These are phyloP conservation scores for Irineochytrium annulatum DNA, from an alignment of 192 early-diverging fungal genomes.

Conservation along the genomic window DNA sequence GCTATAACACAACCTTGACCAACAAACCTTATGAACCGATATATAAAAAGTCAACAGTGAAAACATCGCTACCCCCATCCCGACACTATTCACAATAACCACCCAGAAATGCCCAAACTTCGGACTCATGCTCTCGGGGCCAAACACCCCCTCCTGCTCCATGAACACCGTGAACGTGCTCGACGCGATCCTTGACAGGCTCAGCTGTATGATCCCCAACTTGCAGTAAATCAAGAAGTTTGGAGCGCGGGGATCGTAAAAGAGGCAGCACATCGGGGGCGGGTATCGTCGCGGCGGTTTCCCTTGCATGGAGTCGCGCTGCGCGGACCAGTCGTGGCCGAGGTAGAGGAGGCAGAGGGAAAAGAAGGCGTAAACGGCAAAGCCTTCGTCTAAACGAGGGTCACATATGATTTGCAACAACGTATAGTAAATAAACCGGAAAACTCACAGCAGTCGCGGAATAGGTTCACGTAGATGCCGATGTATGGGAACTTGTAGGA, in stretches of 20 bases:
- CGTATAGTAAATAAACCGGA: neutral
- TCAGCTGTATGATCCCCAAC: conserved; percentile 45
- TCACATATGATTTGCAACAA: neutral
- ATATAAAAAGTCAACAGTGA: conserved; percentile 60
- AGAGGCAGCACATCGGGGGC: conserved; percentile 61
- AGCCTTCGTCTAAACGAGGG: conserved; percentile 37
- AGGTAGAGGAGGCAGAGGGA: conserved; percentile 62
- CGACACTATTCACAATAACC: conserved; percentile 56
- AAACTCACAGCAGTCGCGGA: conserved; percentile 67
- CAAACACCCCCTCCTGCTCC: conserved; percentile 44
- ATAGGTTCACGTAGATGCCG: conserved; percentile 58
- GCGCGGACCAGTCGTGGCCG: conserved; percentile 37
- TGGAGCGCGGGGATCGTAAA: conserved; percentile 52
- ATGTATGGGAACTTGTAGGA: conserved; percentile 63
- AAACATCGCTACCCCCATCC: conserved; percentile 65
- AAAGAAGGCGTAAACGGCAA: conserved; percentile 69
- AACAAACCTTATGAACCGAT: conserved; percentile 48
- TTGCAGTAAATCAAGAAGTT: conserved; percentile 55
- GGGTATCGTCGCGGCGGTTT: conserved; percentile 35
- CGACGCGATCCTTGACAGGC: conserved; percentile 3
- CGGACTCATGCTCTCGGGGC: conserved; percentile 51
- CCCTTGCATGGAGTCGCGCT: conserved; percentile 41
- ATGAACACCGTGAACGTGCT: conserved; percentile 1
- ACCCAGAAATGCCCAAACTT: conserved; percentile 62
- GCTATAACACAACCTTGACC: no score